These are phyloP conservation scores for Trichosanthes cucumerina DNA, from an alignment of 306 rosid species.

Conservation along the genomic window DNA sequence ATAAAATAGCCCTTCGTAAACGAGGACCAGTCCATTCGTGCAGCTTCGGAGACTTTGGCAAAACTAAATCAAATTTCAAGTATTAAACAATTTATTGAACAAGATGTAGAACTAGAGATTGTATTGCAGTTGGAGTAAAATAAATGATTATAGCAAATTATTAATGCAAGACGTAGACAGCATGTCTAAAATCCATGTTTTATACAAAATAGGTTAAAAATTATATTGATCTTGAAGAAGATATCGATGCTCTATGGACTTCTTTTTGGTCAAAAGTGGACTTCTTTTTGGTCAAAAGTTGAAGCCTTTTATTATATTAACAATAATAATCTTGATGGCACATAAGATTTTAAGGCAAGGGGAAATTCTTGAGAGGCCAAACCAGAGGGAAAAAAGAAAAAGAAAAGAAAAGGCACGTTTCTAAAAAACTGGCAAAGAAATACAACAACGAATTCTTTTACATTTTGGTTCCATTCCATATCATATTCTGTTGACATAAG, in stretches of 20 bases:
- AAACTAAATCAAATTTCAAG: conserved; percentile 39
- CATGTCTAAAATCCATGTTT: neutral
- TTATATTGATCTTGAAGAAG: neutral
- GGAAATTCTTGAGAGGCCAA: neutral
- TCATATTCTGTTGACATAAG: neutral
- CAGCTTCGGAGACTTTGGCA: conserved; percentile 75
- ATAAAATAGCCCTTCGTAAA: conserved; percentile 90
- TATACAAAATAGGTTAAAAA: neutral
- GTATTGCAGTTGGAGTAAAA: neutral
- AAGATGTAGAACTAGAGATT: neutral
- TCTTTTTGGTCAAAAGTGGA: neutral
- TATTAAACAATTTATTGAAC: neutral
- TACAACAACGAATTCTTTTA: neutral
- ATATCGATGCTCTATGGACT: neutral
- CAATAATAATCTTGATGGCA: neutral
- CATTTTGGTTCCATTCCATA: neutral
- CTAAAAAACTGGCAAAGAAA: neutral
- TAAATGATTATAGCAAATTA: neutral
- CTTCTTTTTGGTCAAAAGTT: neutral
- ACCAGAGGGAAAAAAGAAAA: too few species aligned
- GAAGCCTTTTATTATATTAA: neutral
- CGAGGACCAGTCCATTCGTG: conserved; percentile 76
- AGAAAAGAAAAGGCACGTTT: neutral
- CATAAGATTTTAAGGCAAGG: neutral
- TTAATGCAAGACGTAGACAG: neutral